These are phyloP conservation scores for Colletotrichum filicis DNA, from an alignment of 2,329 filamentous ascomycete species.

Conservation along the genomic window DNA sequence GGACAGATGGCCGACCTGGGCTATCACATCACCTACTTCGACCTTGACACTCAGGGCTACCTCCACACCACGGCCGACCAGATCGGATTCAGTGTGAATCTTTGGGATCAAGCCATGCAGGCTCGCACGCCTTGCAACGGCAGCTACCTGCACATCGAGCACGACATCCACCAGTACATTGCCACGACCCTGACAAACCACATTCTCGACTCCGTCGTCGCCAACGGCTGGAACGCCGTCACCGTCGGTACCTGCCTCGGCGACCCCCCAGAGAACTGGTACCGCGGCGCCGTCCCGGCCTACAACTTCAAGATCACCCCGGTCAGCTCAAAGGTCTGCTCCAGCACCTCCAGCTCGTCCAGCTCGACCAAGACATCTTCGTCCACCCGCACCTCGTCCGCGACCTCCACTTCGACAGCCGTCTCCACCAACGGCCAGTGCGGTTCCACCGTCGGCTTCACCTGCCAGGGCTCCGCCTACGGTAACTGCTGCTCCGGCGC, in stretches of 20 bases:
- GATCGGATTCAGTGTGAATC: slow-evolving; percentile 45
- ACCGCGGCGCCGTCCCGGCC: slow-evolving; percentile 44
- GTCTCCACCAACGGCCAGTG: slow-evolving; percentile 48
- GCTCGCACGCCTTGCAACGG: slow-evolving; percentile 42
- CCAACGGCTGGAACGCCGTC: slow-evolving; percentile 46
- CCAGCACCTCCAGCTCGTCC: slow-evolving; percentile 23
- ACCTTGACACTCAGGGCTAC: slow-evolving; percentile 45
- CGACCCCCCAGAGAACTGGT: slow-evolving; percentile 58
- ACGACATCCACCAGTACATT: slow-evolving; percentile 57
- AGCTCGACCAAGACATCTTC: slow-evolving; percentile 10
- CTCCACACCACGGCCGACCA: slow-evolving; percentile 18
- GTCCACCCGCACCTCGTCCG: slow-evolving; percentile 25
- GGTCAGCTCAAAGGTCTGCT: slow-evolving; percentile 9
- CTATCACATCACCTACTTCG: slow-evolving; percentile 30
- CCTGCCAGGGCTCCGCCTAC: slow-evolving; percentile 47
- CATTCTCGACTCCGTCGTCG: slow-evolving; percentile 32
- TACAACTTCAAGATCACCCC: slow-evolving; percentile 37
- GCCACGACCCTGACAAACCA: slow-evolving; percentile 54
- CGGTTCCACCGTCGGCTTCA: slow-evolving; percentile 42
- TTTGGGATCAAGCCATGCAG: slow-evolving; percentile 46
- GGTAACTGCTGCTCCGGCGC: slow-evolving; percentile 53
- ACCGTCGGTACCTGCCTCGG: slow-evolving; percentile 59
- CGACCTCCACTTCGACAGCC: slow-evolving; percentile 35
- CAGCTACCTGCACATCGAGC: slow-evolving; percentile 43
- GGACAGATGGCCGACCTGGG: slow-evolving; percentile 29